Percentiles rank a stretch among this genome's conserved stretches.
phyloP scores from a whole-genome alignment of 2,329 filamentous ascomycete genomes.

The Elsinoe perseae region DNA sequence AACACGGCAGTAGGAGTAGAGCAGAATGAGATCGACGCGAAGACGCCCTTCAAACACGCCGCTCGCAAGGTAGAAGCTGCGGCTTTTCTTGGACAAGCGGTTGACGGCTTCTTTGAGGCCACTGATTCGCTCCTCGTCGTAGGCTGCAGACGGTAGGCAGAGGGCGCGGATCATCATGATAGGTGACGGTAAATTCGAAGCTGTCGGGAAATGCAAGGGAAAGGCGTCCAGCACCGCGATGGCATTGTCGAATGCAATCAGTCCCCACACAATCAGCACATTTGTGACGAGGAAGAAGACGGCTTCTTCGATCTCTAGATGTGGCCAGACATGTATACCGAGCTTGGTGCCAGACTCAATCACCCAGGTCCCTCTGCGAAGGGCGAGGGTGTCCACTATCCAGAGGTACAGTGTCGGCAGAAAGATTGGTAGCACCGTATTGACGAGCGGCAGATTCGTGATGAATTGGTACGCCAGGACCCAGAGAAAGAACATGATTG shows the following conservation, averaged over 20 bases:
- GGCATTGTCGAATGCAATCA: slow-evolving; percentile 62
- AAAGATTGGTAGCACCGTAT: slow-evolving; percentile 52
- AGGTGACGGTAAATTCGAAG: slow-evolving; percentile 44
- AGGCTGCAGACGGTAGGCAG: slow-evolving; percentile 40
- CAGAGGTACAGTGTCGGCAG: slow-evolving; percentile 63
- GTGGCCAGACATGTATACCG: slow-evolving; percentile 54
- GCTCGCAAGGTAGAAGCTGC: slow-evolving; percentile 67
- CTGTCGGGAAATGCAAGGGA: slow-evolving; percentile 47
- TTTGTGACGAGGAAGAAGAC: slow-evolving; percentile 67
- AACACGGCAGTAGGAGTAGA: slow-evolving; percentile 67
- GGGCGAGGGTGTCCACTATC: slow-evolving; percentile 61
- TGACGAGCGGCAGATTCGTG: slow-evolving; percentile 50
- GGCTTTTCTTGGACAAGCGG: slow-evolving; percentile 56
- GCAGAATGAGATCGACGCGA: slow-evolving; percentile 58
- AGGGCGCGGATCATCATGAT: slow-evolving; percentile 47
- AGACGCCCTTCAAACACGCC: slow-evolving; percentile 60
- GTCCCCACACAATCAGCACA: slow-evolving; percentile 59
- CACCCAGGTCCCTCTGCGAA: slow-evolving; percentile 63
- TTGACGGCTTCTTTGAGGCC: slow-evolving; percentile 53
- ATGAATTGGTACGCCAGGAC: slow-evolving; percentile 57
- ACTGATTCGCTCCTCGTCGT: slow-evolving; percentile 50
- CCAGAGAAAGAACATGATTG: slow-evolving; percentile 59
- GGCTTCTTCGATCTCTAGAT: slow-evolving; percentile 65
- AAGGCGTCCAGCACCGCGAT: slow-evolving; percentile 59
- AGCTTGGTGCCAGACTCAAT: slow-evolving; percentile 63